Conservation (phyloP, 441 rosid genomes). For the Biscutella laevigata region DNA sequence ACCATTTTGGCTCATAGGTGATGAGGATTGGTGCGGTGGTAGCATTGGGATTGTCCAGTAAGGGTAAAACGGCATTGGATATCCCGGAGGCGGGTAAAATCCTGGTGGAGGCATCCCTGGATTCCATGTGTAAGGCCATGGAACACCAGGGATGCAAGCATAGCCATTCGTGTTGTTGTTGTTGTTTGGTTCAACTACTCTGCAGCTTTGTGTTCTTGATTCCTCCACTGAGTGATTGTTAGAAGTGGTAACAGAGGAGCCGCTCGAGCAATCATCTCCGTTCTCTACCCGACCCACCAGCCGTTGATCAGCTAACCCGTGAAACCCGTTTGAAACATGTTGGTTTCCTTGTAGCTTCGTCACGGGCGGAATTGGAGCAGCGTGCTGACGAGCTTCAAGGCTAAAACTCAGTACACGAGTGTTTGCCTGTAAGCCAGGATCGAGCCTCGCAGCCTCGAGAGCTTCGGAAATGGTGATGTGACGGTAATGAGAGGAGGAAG, state of each 20-base stretch:
- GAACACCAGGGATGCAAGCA: slow-evolving; percentile 54
- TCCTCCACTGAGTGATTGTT: slow-evolving; percentile 35
- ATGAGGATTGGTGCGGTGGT: slow-evolving; percentile 41
- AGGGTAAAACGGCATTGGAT: slow-evolving; percentile 50
- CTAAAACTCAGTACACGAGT: slow-evolving; percentile 64
- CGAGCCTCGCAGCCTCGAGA: slow-evolving; percentile 56
- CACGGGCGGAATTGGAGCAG: slow-evolving; percentile 41
- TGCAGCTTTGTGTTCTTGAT: slow-evolving; percentile 26
- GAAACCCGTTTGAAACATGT: slow-evolving; percentile 38
- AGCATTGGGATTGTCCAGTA: slow-evolving; percentile 51
- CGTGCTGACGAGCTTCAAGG: slow-evolving; percentile 35
- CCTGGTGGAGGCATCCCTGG: slow-evolving; percentile 45
- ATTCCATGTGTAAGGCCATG: slow-evolving; percentile 82
- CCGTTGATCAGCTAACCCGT: slow-evolving; percentile 27
- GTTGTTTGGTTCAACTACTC: slow-evolving; percentile 17
- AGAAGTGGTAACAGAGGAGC: slow-evolving; percentile 42
- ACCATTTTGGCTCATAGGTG: slow-evolving; percentile 31
- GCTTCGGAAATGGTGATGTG: slow-evolving; percentile 75
- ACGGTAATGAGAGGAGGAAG: slow-evolving; percentile 32
- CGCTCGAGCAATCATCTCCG: slow-evolving; percentile 61
- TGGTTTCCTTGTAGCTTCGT: slow-evolving; percentile 38
- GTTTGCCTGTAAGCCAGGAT: slow-evolving; percentile 38
- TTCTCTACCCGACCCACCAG: slow-evolving; percentile 29
- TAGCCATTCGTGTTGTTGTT: slow-evolving; percentile 46
- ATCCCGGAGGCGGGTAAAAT: slow-evolving; percentile 51